These are phyloP conservation scores for Bipolaris victoriae DNA, from an alignment of 2,329 filamentous ascomycete species.

Conservation along the genomic window DNA sequence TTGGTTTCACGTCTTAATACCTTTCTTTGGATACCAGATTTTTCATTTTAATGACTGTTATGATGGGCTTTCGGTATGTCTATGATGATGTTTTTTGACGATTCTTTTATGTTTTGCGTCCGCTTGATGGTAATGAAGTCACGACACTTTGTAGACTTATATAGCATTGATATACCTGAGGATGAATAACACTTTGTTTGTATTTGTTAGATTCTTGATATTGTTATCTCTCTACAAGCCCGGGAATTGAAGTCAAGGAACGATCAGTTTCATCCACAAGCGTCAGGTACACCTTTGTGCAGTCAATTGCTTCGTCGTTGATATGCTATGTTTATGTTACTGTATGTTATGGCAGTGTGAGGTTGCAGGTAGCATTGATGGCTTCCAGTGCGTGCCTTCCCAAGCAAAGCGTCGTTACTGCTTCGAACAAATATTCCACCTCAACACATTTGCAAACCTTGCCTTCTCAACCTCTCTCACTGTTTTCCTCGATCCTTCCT, in stretches of 20 bases:
- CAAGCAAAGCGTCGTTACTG: background rate
- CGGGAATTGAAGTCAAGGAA: no score
- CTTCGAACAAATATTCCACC: background rate
- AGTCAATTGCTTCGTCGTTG: background rate
- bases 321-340: background rate
- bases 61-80: background rate
- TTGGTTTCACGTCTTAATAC: slow-evolving; percentile 2
- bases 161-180: background rate
- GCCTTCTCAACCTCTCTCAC: background rate
- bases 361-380: background rate
- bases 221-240: no score
- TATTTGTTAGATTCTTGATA: no score
- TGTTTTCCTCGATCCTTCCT: background rate
- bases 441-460: background rate
- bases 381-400: background rate
- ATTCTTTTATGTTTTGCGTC: background rate
- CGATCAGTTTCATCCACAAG: no score
- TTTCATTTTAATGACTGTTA: background rate
- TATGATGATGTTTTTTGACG: background rate
- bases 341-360: background rate
- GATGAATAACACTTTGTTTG: background rate
- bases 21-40: background rate
- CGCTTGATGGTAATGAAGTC: background rate
- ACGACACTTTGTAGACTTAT: slow-evolving; percentile 2
- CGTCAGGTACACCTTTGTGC: background rate